Evolutionary conservation across 1,139 yeast species (phyloP).

Genomic region (Blastobotrys apis): DNA sequence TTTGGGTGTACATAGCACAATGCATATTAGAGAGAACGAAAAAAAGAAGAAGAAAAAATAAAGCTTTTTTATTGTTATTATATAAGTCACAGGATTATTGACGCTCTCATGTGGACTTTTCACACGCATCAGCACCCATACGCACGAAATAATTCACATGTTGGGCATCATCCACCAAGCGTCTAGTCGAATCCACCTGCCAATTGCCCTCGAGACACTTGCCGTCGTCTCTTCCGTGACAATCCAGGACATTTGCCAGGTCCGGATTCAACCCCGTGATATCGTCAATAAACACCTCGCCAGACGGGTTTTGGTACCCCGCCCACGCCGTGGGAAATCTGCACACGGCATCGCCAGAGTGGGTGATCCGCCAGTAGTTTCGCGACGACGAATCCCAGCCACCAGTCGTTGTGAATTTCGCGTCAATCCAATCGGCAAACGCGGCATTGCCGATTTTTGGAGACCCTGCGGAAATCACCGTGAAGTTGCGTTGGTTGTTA

Average conservation of each 20-base stretch:
- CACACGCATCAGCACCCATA: slow-evolving; percentile 1
- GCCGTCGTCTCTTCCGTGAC: slow-evolving; percentile 1
- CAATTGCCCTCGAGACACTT: slow-evolving; percentile 3
- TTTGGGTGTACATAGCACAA: no score
- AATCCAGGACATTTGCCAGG: neutral
- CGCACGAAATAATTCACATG: no score
- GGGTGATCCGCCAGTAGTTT: slow-evolving; percentile 8
- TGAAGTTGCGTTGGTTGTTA: neutral
- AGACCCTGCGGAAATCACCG: slow-evolving; percentile 8
- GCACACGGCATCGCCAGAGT: slow-evolving; percentile 6
- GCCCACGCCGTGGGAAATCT: neutral
- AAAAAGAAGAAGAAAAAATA: no score
- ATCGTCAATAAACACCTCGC: slow-evolving; percentile 4
- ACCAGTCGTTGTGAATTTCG: neutral
- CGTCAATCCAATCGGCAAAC: slow-evolving; percentile 4
- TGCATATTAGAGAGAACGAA: no score
- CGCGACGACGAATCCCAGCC: slow-evolving; percentile 1
- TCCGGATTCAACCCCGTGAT: neutral
- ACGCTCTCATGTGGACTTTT: neutral
- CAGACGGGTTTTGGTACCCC: slow-evolving; percentile 2
- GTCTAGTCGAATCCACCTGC: no score
- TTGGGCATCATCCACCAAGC: no score
- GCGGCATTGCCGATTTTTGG: slow-evolving; percentile 4
- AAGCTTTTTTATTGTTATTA: neutral
- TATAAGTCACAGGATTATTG: neutral